A percentile compares a stretch with the other conserved stretches of the same genome.
phyloP scores from a whole-genome alignment of 768 basidiomycete species.

The Boletus sensibilis region DNA sequence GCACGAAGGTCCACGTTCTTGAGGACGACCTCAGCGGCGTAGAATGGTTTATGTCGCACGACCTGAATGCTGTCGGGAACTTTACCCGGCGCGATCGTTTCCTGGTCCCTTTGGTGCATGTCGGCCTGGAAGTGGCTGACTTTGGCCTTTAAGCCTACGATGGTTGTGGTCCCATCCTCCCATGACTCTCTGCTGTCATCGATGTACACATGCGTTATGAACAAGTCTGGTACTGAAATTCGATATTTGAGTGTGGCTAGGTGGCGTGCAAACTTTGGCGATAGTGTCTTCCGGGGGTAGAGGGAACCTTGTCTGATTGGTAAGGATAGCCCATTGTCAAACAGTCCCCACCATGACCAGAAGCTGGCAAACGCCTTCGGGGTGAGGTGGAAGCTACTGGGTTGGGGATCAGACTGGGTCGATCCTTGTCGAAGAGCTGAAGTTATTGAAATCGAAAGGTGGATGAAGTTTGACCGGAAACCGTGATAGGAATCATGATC shows the following conservation, averaged over 20 bases:
- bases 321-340: conserved; percentile 72
- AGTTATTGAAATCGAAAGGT: conserved; percentile 82
- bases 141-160: conserved; percentile 83
- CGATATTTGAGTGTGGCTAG: conserved; percentile 91
- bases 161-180: conserved; percentile 72
- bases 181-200: conserved; percentile 81
- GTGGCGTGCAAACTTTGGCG: conserved; percentile 86
- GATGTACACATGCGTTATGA: conserved; percentile 83
- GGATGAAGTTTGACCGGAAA: conserved; percentile 93
- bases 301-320: conserved; percentile 88
- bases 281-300: conserved; percentile 66
- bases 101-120: conserved; percentile 89
- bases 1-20: conserved; percentile 75
- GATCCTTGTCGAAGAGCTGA: conserved; percentile 50
- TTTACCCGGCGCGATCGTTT: conserved; percentile 58
- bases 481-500: conserved; percentile 74
- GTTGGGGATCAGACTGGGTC: conserved; percentile 22
- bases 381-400: conserved; percentile 81
- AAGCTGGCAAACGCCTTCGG: conserved; percentile 87
- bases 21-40: conserved; percentile 81
- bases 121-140: conserved; percentile 84
- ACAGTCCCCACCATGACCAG: conserved; percentile 88
- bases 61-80: conserved; percentile 57
- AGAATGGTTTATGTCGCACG: conserved; percentile 78
- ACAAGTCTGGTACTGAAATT: conserved; percentile 71